phyloP scores from a whole-genome alignment of 2,329 filamentous ascomycete species.

The Teratosphaeria epicoccoides region DNA sequence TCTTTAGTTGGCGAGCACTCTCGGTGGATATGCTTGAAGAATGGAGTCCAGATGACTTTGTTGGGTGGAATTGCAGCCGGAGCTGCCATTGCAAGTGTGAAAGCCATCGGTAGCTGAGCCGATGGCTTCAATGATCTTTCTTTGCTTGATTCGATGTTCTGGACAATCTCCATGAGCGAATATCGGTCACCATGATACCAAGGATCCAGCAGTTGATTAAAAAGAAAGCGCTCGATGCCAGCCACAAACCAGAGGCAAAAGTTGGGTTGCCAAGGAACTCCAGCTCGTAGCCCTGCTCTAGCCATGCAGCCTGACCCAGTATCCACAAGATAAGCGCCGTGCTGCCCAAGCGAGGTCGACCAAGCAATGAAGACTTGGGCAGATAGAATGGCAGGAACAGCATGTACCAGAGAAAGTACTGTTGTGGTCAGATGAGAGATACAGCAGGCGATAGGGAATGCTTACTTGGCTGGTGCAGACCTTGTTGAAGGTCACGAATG shows the following conservation, averaged over 20 bases:
- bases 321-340: constrained; percentile 63
- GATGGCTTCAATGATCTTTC: not conserved
- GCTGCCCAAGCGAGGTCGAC: constrained; percentile 50
- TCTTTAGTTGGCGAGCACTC: constrained; percentile 36
- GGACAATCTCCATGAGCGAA: constrained; percentile 19
- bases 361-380: constrained; percentile 63
- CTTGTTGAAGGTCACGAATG: constrained; percentile 97
- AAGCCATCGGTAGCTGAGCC: constrained; percentile 36
- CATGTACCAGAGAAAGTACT: constrained; percentile 99
- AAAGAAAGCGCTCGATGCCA: constrained; percentile 68
- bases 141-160: not conserved
- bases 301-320: constrained; percentile 49
- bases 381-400: constrained; percentile 88
- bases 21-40: constrained; percentile 43
- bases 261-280: constrained; percentile 61
- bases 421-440: not conserved
- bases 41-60: constrained; percentile 53
- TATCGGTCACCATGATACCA: constrained; percentile 65
- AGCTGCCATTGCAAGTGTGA: constrained; percentile 54
- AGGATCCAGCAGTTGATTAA: constrained; percentile 78
- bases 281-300: constrained; percentile 41
- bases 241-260: constrained; percentile 76
- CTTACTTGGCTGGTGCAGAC: constrained; percentile 93
- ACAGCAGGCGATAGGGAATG: constrained; percentile 1
- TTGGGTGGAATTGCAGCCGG: constrained; percentile 56